Percentiles rank a stretch among this genome's conserved stretches.
phyloP scores from a whole-genome alignment of 192 early-diverging fungal species.

The Podochytrium sp. region DNA sequence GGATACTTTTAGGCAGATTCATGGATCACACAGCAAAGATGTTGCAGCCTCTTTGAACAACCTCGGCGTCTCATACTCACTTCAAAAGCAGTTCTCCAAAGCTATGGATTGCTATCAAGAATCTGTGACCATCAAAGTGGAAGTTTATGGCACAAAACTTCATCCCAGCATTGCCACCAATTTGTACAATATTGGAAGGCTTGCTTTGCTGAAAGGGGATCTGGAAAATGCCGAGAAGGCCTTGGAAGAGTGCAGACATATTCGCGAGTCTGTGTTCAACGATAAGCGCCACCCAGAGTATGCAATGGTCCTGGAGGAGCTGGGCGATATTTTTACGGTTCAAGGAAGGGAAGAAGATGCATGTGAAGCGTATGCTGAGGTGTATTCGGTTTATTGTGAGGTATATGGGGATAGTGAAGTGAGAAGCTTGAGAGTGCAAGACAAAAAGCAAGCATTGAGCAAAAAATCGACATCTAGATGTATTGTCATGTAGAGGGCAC shows the following conservation, averaged over 20 bases:
- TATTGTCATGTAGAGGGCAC: no score
- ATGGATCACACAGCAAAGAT: constrained; percentile 8
- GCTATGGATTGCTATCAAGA: constrained; percentile 25
- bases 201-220: constrained; percentile 13
- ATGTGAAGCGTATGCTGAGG: not conserved
- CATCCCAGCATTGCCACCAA: constrained; percentile 24
- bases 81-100: constrained; percentile 12
- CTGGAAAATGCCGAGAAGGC: not conserved
- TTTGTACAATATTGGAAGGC: constrained; percentile 21
- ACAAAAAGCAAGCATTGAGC: no score
- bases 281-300: not conserved
- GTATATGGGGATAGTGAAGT: not conserved
- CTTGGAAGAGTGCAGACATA: not conserved
- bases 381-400: not conserved
- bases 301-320: constrained; percentile 5
- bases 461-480: no score
- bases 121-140: constrained; percentile 27
- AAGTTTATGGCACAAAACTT: constrained; percentile 16
- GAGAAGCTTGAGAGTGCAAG: not conserved
- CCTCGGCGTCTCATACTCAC: not conserved
- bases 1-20: constrained; percentile 8
- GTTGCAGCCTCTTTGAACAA: constrained; percentile 30
- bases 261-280: not conserved
- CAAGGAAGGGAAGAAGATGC: not conserved
- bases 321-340: not conserved